Evolutionary conservation across 805 yeast species (phyloP).

Genomic region (Vanderwaltozyma verrucispora): DNA sequence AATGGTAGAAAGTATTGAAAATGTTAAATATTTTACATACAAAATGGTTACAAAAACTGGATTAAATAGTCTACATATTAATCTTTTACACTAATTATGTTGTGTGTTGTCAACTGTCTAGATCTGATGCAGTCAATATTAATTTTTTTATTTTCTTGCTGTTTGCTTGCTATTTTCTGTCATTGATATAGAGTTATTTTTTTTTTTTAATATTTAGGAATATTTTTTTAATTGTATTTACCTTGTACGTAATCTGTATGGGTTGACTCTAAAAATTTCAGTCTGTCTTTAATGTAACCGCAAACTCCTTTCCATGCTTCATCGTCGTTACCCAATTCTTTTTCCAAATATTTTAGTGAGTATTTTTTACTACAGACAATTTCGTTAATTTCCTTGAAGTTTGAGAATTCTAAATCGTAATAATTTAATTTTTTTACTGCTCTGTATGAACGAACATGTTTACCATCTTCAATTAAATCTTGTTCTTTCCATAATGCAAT

Average conservation of each 20-base stretch:
- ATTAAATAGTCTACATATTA: no score
- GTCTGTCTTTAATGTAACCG: constrained; percentile 14
- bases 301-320: constrained; percentile 13
- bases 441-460: constrained; percentile 12
- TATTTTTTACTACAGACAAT: constrained; percentile 2
- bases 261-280: constrained; percentile 11
- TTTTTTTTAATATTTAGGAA: no score
- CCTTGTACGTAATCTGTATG: constrained; percentile 6
- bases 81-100: no score
- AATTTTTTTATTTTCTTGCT: no score
- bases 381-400: constrained; percentile 2
- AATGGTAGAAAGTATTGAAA: no score
- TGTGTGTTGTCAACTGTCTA: no score
- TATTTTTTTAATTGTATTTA: no score
- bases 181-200: no score
- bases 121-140: no score
- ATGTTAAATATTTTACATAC: no score
- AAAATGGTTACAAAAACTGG: no score
- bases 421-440: constrained; percentile 10
- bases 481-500: constrained; percentile 12
- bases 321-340: constrained; percentile 6
- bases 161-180: no score
- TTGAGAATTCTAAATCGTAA: constrained; percentile 20
- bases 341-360: constrained; percentile 14
- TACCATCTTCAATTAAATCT: constrained; percentile 14